Conservation (phyloP, 164 flowering plant species). For the Vitis rupestris region DNA sequence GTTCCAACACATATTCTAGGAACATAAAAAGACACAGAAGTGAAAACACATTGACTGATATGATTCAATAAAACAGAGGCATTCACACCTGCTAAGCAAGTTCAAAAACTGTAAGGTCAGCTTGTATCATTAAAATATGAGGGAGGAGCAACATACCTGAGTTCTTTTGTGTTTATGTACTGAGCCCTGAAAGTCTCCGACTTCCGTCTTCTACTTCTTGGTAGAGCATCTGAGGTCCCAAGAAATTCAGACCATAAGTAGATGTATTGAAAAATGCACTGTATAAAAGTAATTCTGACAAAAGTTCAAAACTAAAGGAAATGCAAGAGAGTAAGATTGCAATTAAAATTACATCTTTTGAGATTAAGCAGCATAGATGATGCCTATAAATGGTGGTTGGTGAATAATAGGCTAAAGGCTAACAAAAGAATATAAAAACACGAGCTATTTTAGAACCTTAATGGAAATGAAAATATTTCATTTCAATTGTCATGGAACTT, state of each 20-base stretch:
- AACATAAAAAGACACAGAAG: background rate
- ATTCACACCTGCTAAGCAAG: background rate
- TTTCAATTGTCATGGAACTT: background rate
- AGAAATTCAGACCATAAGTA: constrained; percentile 1
- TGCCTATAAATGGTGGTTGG: background rate
- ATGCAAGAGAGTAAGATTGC: background rate
- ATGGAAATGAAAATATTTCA: background rate
- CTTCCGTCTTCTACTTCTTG: constrained; percentile 61
- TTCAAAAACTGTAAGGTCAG: background rate
- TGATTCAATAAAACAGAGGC: background rate
- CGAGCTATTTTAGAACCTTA: background rate
- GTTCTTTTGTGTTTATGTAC: constrained; percentile 76
- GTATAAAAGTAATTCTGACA: background rate
- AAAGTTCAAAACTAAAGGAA: background rate
- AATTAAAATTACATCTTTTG: background rate
- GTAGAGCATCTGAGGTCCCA: constrained; percentile 41
- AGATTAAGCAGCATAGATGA: background rate
- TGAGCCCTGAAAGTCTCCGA: constrained; percentile 91
- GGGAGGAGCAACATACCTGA: constrained; percentile 46
- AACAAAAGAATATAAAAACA: background rate
- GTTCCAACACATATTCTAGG: constrained; percentile 78
- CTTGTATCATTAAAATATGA: background rate
- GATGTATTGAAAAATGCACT: constrained; percentile 2
- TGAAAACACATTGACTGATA: background rate
- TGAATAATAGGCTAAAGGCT: background rate